These are phyloP conservation scores for Cladorrhinum sp. DNA, from an alignment of 2,329 filamentous ascomycete genomes.

Conservation along the genomic window DNA sequence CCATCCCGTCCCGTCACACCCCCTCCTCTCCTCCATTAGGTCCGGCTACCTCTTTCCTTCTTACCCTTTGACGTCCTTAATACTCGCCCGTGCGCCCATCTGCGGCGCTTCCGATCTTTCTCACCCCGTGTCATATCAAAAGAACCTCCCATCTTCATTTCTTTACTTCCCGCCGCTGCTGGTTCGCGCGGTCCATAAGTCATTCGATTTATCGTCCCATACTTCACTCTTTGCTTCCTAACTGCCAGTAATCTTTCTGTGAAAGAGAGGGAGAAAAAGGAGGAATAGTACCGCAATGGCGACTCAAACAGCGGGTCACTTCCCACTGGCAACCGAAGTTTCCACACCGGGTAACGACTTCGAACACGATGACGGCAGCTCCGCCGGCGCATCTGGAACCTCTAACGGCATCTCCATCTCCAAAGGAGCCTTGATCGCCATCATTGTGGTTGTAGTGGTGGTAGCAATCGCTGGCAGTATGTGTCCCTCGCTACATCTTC, in stretches of 20 bases:
- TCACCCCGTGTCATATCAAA: background rate
- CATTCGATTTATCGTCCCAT: conserved; percentile 8
- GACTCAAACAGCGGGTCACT: conserved; percentile 36
- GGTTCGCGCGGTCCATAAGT: background rate
- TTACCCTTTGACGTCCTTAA: background rate
- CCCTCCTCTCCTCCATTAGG: background rate
- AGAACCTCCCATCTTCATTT: background rate
- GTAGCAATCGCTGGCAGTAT: conserved; percentile 69
- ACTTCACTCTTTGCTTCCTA: background rate
- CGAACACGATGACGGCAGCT: conserved; percentile 44
- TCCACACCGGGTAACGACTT: conserved; percentile 32
- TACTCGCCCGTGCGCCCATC: background rate
- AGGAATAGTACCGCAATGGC: conserved; percentile 34
- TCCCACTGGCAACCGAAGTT: conserved; percentile 44
- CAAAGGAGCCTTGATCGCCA: conserved; percentile 67
- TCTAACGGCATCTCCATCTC: conserved; percentile 62
- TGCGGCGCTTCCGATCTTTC: background rate
- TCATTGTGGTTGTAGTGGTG: conserved; percentile 67
- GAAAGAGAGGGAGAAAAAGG: background rate
- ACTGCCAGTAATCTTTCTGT: background rate
- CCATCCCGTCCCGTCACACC: background rate
- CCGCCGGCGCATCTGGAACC: conserved; percentile 64
- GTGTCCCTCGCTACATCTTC: conserved; percentile 37
- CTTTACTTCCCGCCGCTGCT: background rate
- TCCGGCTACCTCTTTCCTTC: background rate